Percentiles rank a stretch among this genome's conserved stretches.
These are phyloP conservation scores for Dactylellina parvicollis DNA, from an alignment of 2,329 filamentous ascomycete species.

Conservation along the genomic window DNA sequence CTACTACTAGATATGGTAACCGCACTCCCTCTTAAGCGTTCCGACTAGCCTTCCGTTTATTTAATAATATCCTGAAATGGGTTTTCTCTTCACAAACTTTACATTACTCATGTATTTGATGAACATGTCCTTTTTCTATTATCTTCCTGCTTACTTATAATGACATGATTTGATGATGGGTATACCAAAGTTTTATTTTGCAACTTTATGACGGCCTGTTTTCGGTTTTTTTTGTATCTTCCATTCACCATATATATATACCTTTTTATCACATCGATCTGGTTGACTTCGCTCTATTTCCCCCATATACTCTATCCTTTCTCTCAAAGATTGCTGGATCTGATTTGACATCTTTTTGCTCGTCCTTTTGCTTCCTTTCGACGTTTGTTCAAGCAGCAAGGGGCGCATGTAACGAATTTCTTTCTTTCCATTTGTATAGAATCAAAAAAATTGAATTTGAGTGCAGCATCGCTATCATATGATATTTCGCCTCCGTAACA, in stretches of 20 bases:
- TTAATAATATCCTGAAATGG: constrained; percentile 28
- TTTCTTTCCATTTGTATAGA: constrained; percentile 38
- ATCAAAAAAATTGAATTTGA: constrained; percentile 23
- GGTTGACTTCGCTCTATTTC: background rate
- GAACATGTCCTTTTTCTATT: constrained; percentile 2
- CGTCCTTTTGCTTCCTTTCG: background rate
- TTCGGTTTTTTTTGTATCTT: constrained; percentile 11
- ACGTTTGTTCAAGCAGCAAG: background rate
- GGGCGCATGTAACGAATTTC: constrained; percentile 41
- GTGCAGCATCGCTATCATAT: background rate
- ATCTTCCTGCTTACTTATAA: constrained; percentile 27
- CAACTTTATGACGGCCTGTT: background rate
- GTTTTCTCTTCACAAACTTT: background rate
- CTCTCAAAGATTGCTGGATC: constrained; percentile 1
- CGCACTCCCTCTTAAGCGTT: background rate
- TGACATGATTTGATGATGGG: constrained; percentile 53
- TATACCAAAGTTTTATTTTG: constrained; percentile 47
- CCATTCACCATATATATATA: constrained; percentile 49
- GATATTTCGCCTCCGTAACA: background rate
- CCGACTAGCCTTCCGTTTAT: background rate
- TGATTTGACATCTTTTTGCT: background rate
- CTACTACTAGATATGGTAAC: constrained; percentile 33
- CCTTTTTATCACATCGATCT: constrained; percentile 4
- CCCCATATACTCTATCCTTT: background rate
- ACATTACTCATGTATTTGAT: constrained; percentile 27